Base-by-base conservation (phyloP, 768 basidiomycete genomes). In the Rhodotorula graminis region DNA sequence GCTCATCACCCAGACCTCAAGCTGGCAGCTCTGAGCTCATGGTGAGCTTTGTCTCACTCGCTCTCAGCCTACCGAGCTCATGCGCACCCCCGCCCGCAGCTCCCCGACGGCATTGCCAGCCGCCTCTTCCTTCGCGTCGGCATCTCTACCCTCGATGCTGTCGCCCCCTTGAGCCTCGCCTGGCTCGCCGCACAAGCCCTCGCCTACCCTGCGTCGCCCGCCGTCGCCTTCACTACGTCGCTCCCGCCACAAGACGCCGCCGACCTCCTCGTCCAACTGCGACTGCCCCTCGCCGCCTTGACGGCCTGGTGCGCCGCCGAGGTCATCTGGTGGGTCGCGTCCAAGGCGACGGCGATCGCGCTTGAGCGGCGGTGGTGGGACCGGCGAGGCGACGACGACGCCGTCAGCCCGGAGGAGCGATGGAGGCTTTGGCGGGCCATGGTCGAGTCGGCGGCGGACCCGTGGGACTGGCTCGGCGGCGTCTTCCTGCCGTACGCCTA, bases 341-440 rank as follows among this genome's bases (percentile, higher is more conserved):
- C 56, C 16, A 31, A 8, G 4, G 3, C 61, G 27, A 14, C 8
- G 0, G 44, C 47, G 0, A 21, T 25, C 1, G 3, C n/a, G 19
- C 50, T 72, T 44, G 64, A 67, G 29, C 47, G 64, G 3, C 40
- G 70, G 3, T 58, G 44, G 33, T 68, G 57, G 57, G 73, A 65
- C 53, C 12, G 40, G 6, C 59, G 56, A 6, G 42, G 29, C 33
- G 25, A 27, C 19, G 14, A 23, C 16, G 61, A 69, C 33, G 55
- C 40, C 42, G 47, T 71, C 29, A 27, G 33, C 21, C n/a, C 21
- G 21, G 74, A 75, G 53, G 74, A 75, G 53, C 49, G 74, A 1
- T 75, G 70, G 70, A 46, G 74, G 37, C 27, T 72, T 7, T 72
- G 67, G 67, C 47, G 40, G 52, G 59, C 49, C 44, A 59, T 75